Percentiles rank a stretch among this genome's conserved stretches.
These are phyloP conservation scores for Blepharisma japonicum DNA, from an alignment of 73 alveolate genomes.

Conservation along the genomic window DNA sequence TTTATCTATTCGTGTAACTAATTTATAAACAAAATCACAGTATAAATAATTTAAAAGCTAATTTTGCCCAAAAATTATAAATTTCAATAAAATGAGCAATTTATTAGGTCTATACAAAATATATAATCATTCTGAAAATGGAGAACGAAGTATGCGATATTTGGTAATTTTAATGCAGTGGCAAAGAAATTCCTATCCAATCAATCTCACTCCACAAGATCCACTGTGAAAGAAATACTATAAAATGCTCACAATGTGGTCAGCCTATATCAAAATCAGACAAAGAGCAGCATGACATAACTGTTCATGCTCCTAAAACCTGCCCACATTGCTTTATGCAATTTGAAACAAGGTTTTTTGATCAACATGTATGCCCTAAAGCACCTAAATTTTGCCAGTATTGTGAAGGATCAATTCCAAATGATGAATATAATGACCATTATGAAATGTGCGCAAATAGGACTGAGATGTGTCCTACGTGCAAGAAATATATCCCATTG, in stretches of 20 bases:
- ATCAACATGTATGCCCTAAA: neutral
- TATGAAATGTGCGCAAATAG: neutral
- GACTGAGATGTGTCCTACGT: neutral
- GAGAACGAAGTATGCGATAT: neutral
- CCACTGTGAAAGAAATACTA: neutral
- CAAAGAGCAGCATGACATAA: neutral
- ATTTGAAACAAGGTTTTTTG: neutral
- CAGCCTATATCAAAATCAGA: neutral
- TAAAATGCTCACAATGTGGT: neutral
- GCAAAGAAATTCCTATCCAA: neutral
- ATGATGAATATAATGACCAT: neutral
- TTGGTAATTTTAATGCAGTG: neutral
- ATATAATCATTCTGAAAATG: no score
- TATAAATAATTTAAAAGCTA: no score
- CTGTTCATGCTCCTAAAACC: neutral
- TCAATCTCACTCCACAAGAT: conserved; percentile 5
- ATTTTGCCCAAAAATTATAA: no score
- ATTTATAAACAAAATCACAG: no score
- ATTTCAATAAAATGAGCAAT: no score
- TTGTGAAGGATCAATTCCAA: neutral
- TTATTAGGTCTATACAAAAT: no score
- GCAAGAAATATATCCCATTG: neutral
- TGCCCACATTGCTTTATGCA: neutral
- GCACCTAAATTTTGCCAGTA: neutral
- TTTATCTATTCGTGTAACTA: neutral